Conservation (phyloP, 1,284 basidiomycete species). For the Sanghuangporus sanghuang region DNA sequence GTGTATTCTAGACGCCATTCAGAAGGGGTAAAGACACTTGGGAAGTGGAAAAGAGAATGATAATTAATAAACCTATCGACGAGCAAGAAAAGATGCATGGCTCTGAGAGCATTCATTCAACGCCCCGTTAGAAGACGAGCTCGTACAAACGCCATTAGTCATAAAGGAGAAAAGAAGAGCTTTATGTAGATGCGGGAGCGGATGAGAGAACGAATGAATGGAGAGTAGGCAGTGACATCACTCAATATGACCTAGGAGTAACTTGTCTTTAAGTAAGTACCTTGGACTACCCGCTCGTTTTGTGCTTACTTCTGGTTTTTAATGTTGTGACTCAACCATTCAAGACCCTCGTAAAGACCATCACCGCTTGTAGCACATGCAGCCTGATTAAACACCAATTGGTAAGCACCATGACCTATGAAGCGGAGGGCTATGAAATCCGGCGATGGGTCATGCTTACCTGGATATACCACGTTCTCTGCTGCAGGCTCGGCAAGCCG, state of each 20-base stretch:
- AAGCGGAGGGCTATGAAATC: background rate
- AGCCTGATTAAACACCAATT: slow-evolving; percentile 45
- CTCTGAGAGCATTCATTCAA: slow-evolving; percentile 12
- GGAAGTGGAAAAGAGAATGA: background rate
- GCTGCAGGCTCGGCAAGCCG: slow-evolving; percentile 93
- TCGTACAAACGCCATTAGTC: slow-evolving; percentile 17
- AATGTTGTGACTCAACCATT: slow-evolving; percentile 91
- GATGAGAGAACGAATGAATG: slow-evolving; percentile 7
- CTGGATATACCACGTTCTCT: slow-evolving; percentile 99
- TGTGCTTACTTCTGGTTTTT: slow-evolving; percentile 31
- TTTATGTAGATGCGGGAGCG: slow-evolving; percentile 12
- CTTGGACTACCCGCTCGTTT: background rate
- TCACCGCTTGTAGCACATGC: slow-evolving; percentile 99
- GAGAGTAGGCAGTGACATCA: background rate
- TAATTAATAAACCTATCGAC: slow-evolving; percentile 2
- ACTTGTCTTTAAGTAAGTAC: background rate
- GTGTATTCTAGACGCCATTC: slow-evolving; percentile 13
- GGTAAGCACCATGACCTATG: background rate
- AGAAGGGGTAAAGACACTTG: background rate
- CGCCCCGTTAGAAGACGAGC: slow-evolving; percentile 8
- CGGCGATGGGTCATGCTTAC: slow-evolving; percentile 35
- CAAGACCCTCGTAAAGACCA: slow-evolving; percentile 97
- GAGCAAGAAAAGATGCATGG: slow-evolving; percentile 6
- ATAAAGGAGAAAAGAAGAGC: slow-evolving; percentile 1
- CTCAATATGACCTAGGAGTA: background rate